phyloP scores from a whole-genome alignment of 768 basidiomycete species.

The Rhizopogon vulgaris region DNA sequence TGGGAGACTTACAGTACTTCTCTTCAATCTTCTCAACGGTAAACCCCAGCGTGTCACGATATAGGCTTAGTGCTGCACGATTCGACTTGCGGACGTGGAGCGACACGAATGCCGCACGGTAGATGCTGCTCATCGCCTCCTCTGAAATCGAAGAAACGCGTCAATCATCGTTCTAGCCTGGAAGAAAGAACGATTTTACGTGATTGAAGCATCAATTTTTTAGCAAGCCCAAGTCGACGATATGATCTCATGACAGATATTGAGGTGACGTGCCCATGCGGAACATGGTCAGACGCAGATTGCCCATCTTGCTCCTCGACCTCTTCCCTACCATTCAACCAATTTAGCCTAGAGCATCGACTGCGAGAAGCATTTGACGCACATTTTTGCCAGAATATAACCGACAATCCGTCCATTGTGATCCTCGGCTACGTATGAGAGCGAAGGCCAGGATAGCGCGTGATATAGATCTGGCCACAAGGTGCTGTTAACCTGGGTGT shows the following conservation, averaged over 20 bases:
- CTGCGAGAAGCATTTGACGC: slow-evolving; percentile 14
- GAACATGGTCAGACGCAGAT: slow-evolving; percentile 47
- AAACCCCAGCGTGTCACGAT: slow-evolving; percentile 88
- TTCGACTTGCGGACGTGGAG: slow-evolving; percentile 96
- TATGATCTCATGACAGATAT: slow-evolving; percentile 92
- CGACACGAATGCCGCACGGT: slow-evolving; percentile 77
- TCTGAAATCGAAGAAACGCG: slow-evolving; percentile 40
- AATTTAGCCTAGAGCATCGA: slow-evolving; percentile 20
- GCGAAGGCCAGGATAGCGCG: slow-evolving; percentile 85
- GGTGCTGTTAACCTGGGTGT: neutral
- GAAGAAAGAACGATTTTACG: slow-evolving; percentile 46
- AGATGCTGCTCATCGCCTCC: slow-evolving; percentile 86
- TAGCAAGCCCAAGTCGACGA: slow-evolving; percentile 86
- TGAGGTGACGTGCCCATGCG: slow-evolving; percentile 92
- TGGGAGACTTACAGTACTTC: slow-evolving; percentile 73
- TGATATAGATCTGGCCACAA: slow-evolving; percentile 73
- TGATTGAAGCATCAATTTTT: slow-evolving; percentile 89
- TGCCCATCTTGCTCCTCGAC: slow-evolving; percentile 34
- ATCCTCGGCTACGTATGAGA: slow-evolving; percentile 92
- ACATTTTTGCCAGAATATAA: slow-evolving; percentile 97
- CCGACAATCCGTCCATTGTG: slow-evolving; percentile 86
- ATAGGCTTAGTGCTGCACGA: slow-evolving; percentile 82
- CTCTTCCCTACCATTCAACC: slow-evolving; percentile 55
- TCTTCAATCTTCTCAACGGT: slow-evolving; percentile 80
- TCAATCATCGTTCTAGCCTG: neutral